Evolutionary conservation across 768 basidiomycete species (phyloP).

Genomic region (Lentinula edodes): DNA sequence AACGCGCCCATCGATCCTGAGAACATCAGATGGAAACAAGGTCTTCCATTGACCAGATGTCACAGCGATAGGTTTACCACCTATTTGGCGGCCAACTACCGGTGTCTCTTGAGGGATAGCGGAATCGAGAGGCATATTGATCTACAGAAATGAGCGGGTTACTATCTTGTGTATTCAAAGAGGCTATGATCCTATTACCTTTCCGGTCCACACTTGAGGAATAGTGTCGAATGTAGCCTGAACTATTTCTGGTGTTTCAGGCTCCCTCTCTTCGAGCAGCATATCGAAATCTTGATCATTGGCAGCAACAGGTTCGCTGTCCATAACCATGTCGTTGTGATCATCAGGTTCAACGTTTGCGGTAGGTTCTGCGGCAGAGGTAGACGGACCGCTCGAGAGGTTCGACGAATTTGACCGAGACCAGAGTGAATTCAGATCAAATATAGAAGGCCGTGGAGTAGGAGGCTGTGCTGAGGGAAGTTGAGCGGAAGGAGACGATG

Average conservation of each 20-base stretch:
- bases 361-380: slow-evolving; percentile 19
- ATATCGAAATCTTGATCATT: slow-evolving; percentile 85
- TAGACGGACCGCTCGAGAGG: slow-evolving; percentile 10
- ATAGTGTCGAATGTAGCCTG: slow-evolving; percentile 49
- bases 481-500: slow-evolving; percentile 8
- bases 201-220: slow-evolving; percentile 69
- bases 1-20: slow-evolving; percentile 83
- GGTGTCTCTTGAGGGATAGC: slow-evolving; percentile 59
- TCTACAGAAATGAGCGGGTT: slow-evolving; percentile 30
- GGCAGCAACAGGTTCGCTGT: slow-evolving; percentile 38
- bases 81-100: slow-evolving; percentile 73
- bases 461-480: slow-evolving; percentile 30
- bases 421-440: slow-evolving; percentile 75
- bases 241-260: slow-evolving; percentile 31
- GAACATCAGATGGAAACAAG: slow-evolving; percentile 63
- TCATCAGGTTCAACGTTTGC: slow-evolving; percentile 11
- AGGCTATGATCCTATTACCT: slow-evolving; percentile 36
- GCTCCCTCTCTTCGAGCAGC: slow-evolving; percentile 64
- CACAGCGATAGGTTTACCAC: slow-evolving; percentile 55
- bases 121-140: slow-evolving; percentile 78
- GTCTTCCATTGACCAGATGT: slow-evolving; percentile 68
- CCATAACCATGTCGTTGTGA: slow-evolving; percentile 34
- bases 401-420: slow-evolving; percentile 32
- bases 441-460: slow-evolving; percentile 44
- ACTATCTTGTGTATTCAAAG: neutral